These are phyloP conservation scores for Nemophila menziesii DNA, from an alignment of 257 asterid genomes.

Conservation along the genomic window DNA sequence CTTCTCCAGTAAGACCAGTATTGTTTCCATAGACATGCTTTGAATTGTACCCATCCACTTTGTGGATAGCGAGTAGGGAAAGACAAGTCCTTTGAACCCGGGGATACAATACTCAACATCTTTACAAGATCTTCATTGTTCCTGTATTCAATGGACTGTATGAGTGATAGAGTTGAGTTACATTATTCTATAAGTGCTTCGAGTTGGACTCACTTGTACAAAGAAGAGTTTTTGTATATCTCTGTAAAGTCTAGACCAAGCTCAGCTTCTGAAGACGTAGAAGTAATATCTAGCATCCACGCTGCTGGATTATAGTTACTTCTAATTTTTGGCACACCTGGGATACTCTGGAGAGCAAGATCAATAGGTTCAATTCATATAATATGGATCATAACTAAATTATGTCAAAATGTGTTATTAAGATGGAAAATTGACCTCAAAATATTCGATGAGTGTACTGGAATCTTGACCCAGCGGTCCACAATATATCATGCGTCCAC, in stretches of 20 bases:
- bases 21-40: constrained; percentile 17
- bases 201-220: constrained; percentile 30
- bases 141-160: constrained; percentile 14
- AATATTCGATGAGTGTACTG: constrained; percentile 6
- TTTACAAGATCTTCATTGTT: constrained; percentile 28
- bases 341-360: constrained; percentile 30
- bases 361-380: no score
- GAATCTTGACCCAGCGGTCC: constrained; percentile 10
- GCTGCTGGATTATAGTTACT: constrained; percentile 53
- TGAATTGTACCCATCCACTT: constrained; percentile 10
- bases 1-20: constrained; percentile 14
- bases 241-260: constrained; percentile 45
- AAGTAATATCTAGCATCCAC: constrained; percentile 56
- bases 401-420: no score
- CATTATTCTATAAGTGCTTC: neutral
- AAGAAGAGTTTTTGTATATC: constrained; percentile 33
- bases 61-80: constrained; percentile 9
- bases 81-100: constrained; percentile 22
- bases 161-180: no score
- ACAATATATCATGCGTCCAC: constrained; percentile 9
- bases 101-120: constrained; percentile 22
- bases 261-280: constrained; percentile 46
- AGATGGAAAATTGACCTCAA: no score
- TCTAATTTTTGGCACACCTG: constrained; percentile 36
- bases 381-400: no score